These are phyloP conservation scores for Pelagomonas calceolata DNA, from an alignment of 108 stramenopile species.

Conservation along the genomic window DNA sequence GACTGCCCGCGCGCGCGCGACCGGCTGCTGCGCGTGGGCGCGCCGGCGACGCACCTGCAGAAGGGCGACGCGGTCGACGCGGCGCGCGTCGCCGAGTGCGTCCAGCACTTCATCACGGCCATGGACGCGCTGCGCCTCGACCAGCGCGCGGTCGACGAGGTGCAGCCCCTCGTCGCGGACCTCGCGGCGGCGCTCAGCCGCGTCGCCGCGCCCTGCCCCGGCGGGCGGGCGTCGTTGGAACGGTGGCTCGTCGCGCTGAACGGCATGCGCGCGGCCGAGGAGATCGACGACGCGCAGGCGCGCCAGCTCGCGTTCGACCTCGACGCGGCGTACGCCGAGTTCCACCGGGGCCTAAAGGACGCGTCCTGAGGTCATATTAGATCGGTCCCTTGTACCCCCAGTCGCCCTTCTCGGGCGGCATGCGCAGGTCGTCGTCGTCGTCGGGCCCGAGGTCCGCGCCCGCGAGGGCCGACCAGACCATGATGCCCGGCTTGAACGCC, in stretches of 20 bases:
- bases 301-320: constrained; percentile 81
- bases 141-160: constrained; percentile 85
- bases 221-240: constrained; percentile 52
- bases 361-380: too few relatives aligned
- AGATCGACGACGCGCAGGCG: constrained; percentile 80
- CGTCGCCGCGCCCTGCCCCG: constrained; percentile 63
- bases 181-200: constrained; percentile 68
- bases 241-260: constrained; percentile 84
- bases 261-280: constrained; percentile 80
- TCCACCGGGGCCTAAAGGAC: constrained; percentile 39
- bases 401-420: too few relatives aligned
- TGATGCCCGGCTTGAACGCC: too few relatives aligned
- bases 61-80: constrained; percentile 32
- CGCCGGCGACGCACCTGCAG: constrained; percentile 74
- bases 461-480: too few relatives aligned
- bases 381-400: too few relatives aligned
- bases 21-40: constrained; percentile 70
- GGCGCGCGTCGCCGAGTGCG: constrained; percentile 14
- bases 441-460: too few relatives aligned
- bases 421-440: too few relatives aligned
- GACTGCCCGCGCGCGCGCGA: constrained; percentile 89
- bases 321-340: constrained; percentile 71
- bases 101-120: constrained; percentile 84
- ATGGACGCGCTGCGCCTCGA: constrained; percentile 94
- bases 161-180: constrained; percentile 84